Base-by-base conservation (phyloP, 352 stramenopile species). In the Globisporangium orthogonon region DNA sequence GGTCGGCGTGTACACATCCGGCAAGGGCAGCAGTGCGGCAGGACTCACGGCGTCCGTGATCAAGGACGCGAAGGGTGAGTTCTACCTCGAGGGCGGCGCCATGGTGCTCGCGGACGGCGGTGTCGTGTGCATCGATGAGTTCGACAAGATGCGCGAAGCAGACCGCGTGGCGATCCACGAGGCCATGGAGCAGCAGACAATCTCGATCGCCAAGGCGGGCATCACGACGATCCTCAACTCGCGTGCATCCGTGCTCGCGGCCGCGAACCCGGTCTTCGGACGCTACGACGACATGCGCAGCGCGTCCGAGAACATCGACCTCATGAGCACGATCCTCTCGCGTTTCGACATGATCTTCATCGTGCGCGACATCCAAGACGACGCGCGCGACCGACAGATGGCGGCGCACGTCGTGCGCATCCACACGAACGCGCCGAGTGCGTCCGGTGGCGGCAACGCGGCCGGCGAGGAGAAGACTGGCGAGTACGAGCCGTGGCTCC, bases 171-270 rank as follows among this genome's bases (percentile, higher is more conserved):
- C 97, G 43, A 99, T 99, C 63, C 97, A 99, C 71, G 97, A 99
- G 74, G 97, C 97, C 10, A 99, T 99, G 97, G 97, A 99, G 72
- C 97, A 99, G 71, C 97, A 99, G 66, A 99, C 97, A 6, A 99
- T 99, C 61, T 98, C 91, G 53, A 95, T 99, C 45, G 97, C 97
- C 13, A 99, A 99, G 61, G 97, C 97, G 5, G 97, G 97, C 33
- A 99, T 99, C 66, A 99, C 96, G 1, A 99, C 97, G 1, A 97
- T 99, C 48, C 77, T 99, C 18, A 99, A 99, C 70, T 98, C 83
- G 28, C 79, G 96, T 13, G 73, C 83, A 10, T 94, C 86, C 17
- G 92, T 98, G 0, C 61, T 98, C n/a, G 92, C 92, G 4, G 97
- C 97, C 37, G 97, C 97, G 3, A 99, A 99, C 66, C 97, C 97